Evolutionary conservation across 768 basidiomycete species (phyloP).

Genomic region (Lenzites betulinus): DNA sequence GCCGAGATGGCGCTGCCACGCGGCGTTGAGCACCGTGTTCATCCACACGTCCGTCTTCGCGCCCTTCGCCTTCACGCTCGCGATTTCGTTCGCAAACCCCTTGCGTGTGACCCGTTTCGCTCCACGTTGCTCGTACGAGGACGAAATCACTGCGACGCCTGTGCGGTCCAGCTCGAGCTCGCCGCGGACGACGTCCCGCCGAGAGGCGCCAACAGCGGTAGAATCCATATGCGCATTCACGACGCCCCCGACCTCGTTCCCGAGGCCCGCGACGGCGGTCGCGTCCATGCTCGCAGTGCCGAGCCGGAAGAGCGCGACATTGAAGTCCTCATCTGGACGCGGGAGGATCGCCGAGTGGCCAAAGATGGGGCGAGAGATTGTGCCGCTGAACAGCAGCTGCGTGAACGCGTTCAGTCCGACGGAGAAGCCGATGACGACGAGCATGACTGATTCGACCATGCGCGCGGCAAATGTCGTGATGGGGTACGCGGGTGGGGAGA

Average conservation of each 20-base stretch:
- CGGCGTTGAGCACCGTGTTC: constrained; percentile 33
- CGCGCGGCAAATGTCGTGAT: constrained; percentile 75
- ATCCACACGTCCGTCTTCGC: constrained; percentile 40
- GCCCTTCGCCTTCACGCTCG: constrained; percentile 38
- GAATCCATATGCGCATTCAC: constrained; percentile 21
- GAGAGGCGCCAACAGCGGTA: neutral
- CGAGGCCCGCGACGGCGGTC: constrained; percentile 68
- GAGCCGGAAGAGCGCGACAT: constrained; percentile 66
- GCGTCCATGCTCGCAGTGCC: constrained; percentile 78
- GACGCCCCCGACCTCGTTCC: constrained; percentile 71
- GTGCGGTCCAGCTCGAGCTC: constrained; percentile 40
- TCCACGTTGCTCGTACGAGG: constrained; percentile 30
- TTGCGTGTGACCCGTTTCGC: constrained; percentile 29
- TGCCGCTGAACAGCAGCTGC: constrained; percentile 64
- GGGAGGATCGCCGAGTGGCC: constrained; percentile 50
- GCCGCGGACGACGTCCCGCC: constrained; percentile 16
- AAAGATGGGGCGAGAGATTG: constrained; percentile 59
- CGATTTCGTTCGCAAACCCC: constrained; percentile 56
- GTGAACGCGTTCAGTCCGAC: constrained; percentile 61
- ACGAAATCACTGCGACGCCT: constrained; percentile 44
- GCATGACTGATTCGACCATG: constrained; percentile 65
- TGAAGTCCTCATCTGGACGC: constrained; percentile 72
- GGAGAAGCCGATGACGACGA: constrained; percentile 59
- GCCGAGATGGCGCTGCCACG: constrained; percentile 43
- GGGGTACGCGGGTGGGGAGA: constrained; percentile 54